Evolutionary conservation across 2,329 filamentous ascomycete species (phyloP).

Genomic region (Fusarium denticulatum): DNA sequence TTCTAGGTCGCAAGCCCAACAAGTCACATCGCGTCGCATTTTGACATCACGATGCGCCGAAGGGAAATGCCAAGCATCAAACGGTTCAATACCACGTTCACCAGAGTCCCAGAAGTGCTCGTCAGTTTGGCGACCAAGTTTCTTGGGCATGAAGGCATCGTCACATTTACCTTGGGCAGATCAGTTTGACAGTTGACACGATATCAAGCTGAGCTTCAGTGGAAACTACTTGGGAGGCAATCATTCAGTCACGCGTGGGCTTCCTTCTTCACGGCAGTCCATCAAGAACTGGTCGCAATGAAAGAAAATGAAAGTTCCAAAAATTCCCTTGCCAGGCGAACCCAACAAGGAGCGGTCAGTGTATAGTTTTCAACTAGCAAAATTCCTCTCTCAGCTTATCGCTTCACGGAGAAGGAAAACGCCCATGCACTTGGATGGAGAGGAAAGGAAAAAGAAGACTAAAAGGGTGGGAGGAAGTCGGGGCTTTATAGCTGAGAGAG

Average conservation of each 20-base stretch:
- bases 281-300: conserved; percentile 50
- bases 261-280: conserved; percentile 55
- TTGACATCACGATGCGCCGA: not conserved
- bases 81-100: not conserved
- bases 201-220: fast-evolving
- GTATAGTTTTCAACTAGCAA: conserved; percentile 89
- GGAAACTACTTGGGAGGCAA: fast-evolving
- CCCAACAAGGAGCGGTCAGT: conserved; percentile 75
- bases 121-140: no score
- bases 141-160: not conserved
- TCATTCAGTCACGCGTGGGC: not conserved
- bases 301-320: conserved; percentile 64
- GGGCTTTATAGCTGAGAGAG: conserved; percentile 48
- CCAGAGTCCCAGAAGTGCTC: no score
- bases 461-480: conserved; percentile 40
- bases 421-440: conserved; percentile 73
- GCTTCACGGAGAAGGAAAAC: conserved; percentile 69
- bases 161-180: not conserved
- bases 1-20: not conserved
- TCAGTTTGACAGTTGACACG: not conserved
- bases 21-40: not conserved
- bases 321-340: conserved; percentile 77
- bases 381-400: conserved; percentile 81
- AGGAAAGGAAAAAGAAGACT: conserved; percentile 55
- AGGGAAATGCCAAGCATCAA: not conserved